A percentile compares a stretch with the other conserved stretches of the same genome.
phyloP scores from a whole-genome alignment of 768 basidiomycete genomes.

The Calocybe indica region DNA sequence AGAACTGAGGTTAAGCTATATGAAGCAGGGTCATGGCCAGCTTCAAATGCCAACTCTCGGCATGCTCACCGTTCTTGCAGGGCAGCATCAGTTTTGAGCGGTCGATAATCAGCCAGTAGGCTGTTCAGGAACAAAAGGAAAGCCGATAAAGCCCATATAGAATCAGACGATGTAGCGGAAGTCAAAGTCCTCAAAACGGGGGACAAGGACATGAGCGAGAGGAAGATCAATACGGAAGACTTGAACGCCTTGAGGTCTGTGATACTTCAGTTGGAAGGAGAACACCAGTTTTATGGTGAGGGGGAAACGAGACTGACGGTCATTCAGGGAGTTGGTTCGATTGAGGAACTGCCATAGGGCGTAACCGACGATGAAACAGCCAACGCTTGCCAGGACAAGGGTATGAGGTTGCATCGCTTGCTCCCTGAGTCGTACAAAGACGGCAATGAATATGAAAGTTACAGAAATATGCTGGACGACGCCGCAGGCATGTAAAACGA shows the following conservation, averaged over 20 bases:
- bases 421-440: slow-evolving; percentile 70
- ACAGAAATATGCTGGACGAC: slow-evolving; percentile 83
- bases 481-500: slow-evolving; percentile 65
- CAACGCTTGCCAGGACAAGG: slow-evolving; percentile 59
- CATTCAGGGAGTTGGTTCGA: slow-evolving; percentile 12
- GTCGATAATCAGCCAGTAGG: slow-evolving; percentile 78
- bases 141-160: slow-evolving; percentile 94
- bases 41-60: slow-evolving; percentile 12
- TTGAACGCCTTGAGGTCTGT: slow-evolving; percentile 69
- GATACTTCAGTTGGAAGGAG: neutral
- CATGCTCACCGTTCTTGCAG: slow-evolving; percentile 51
- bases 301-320: slow-evolving; percentile 2
- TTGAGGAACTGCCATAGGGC: slow-evolving; percentile 54
- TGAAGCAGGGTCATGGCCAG: slow-evolving; percentile 7
- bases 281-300: neutral
- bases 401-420: slow-evolving; percentile 60
- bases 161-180: slow-evolving; percentile 92
- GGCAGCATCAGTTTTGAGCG: slow-evolving; percentile 34
- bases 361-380: slow-evolving; percentile 57
- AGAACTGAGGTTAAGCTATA: slow-evolving; percentile 73
- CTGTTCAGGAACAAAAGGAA: slow-evolving; percentile 77
- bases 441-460: slow-evolving; percentile 74
- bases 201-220: slow-evolving; percentile 83
- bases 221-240: slow-evolving; percentile 81
- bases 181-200: slow-evolving; percentile 91